Evolutionary conservation across 2,329 filamentous ascomycete species (phyloP).

Genomic region (Colletotrichum lindemuthianum): DNA sequence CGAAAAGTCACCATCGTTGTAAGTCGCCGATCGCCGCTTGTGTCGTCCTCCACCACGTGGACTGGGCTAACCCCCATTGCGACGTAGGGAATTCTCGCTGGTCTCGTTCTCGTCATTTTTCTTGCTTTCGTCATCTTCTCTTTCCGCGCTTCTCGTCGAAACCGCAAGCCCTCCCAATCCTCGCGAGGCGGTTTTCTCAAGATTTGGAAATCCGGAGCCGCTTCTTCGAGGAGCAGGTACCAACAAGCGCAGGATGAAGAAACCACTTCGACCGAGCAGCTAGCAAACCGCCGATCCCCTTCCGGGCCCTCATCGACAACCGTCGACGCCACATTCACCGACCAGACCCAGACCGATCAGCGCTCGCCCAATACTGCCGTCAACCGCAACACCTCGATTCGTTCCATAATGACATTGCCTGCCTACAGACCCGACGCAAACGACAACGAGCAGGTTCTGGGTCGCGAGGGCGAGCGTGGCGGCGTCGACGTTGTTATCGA

Average conservation of each 20-base stretch:
- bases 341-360: constrained; percentile 36
- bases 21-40: constrained; percentile 7
- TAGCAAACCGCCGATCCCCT: constrained; percentile 14
- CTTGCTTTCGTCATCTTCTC: constrained; percentile 37
- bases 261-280: constrained; percentile 32
- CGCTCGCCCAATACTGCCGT: constrained; percentile 56
- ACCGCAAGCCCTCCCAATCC: constrained; percentile 44
- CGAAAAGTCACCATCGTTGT: constrained; percentile 33
- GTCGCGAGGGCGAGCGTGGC: constrained; percentile 87
- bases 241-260: constrained; percentile 46
- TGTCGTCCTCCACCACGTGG: neutral
- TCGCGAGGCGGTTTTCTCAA: constrained; percentile 28
- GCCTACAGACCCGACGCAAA: constrained; percentile 80
- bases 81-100: constrained; percentile 40
- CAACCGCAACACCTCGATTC: constrained; percentile 85
- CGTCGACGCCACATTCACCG: constrained; percentile 34
- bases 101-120: constrained; percentile 40
- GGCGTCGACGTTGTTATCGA: constrained; percentile 93
- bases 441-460: constrained; percentile 84
- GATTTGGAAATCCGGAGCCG: constrained; percentile 21
- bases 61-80: constrained; percentile 11
- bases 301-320: constrained; percentile 27
- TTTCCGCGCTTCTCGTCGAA: constrained; percentile 40
- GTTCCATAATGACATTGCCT: constrained; percentile 94
- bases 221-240: constrained; percentile 38